These are phyloP conservation scores for Solanum etuberosum DNA, from an alignment of 257 asterid species.

Conservation along the genomic window DNA sequence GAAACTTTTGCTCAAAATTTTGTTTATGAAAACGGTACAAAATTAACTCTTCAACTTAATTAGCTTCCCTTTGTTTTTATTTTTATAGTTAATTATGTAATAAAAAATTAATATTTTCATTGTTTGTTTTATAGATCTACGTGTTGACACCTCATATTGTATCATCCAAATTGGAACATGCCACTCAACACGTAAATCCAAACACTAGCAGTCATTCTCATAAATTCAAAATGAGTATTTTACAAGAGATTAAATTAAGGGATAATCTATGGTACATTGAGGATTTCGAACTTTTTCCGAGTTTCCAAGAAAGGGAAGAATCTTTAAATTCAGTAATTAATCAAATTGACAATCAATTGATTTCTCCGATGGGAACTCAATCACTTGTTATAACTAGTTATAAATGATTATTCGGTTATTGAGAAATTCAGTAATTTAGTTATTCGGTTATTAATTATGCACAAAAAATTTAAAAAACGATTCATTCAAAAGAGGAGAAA, in stretches of 20 bases:
- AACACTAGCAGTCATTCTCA: not conserved
- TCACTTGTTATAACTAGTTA: too few species aligned
- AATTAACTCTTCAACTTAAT: not conserved
- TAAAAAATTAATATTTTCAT: not conserved
- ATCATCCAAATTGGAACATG: not conserved
- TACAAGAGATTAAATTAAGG: not conserved
- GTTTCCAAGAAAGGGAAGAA: not conserved
- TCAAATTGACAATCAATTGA: too few species aligned
- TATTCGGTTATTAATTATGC: too few species aligned
- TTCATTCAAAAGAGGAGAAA: not conserved
- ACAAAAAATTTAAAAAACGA: too few species aligned
- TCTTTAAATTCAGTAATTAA: not conserved
- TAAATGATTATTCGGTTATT: too few species aligned
- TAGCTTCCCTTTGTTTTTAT: not conserved
- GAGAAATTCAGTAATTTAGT: too few species aligned
- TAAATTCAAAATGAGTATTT: not conserved
- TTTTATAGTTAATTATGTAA: not conserved
- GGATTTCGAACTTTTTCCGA: not conserved
- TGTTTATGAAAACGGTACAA: not conserved
- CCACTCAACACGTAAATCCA: not conserved
- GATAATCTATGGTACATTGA: not conserved
- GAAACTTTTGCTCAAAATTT: not conserved
- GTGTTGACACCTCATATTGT: conserved; percentile 16
- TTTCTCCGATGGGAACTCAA: not conserved
- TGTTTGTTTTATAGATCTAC: not conserved